Base-by-base conservation (phyloP, 2,329 filamentous ascomycete genomes). In the Coleophoma cylindrospora region DNA sequence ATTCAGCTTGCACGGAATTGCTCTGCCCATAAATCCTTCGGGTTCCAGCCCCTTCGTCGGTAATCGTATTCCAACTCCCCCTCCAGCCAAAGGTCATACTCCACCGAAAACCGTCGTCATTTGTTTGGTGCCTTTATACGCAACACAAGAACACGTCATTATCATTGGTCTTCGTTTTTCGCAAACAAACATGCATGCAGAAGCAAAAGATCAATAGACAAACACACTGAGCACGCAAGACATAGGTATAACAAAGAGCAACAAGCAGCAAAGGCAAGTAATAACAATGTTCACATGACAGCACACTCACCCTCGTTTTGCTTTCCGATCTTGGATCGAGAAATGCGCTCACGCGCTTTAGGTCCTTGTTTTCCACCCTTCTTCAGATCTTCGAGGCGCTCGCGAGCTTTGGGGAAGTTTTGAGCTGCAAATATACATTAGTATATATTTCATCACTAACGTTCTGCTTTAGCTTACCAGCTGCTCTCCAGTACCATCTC, bases 401-500 rank as follows among this genome's bases (percentile, higher is more conserved):
- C 91, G 51, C 92, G 84, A 13, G 94, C 94, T 68, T 96, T 96
- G 41, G 89, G 87, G 65, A 95, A 96, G 64, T 95, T 90, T 73
- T 97, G 92, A 52, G 91, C 92, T 96, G 58, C 48, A 53, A 4
- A 27, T 17, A 34, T 15, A 43, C 22, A 51, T 51, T 58, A 50
- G 48, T 51, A 43, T 38, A 21, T 40, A 43, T 41, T 21, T 38
- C 17, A 19, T 9, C 34, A 12, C 12, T 15, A 32, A 6, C 7
- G 6, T 27, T 27, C 27, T 5, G 9, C 9, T 7, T 7, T 27
- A 52, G 84, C 90, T 83, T 77, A 96, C 92, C 88, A 66, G 94
- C 94, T 70, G 94, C 91, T 67, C 92, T 80, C 80, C 91, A 96
- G 71, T 99, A 99, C 94, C 94, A 99, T 61, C 91, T 82, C 76